phyloP scores from a whole-genome alignment of 192 early-diverging fungal genomes.

The Backusella tarrabulga region DNA sequence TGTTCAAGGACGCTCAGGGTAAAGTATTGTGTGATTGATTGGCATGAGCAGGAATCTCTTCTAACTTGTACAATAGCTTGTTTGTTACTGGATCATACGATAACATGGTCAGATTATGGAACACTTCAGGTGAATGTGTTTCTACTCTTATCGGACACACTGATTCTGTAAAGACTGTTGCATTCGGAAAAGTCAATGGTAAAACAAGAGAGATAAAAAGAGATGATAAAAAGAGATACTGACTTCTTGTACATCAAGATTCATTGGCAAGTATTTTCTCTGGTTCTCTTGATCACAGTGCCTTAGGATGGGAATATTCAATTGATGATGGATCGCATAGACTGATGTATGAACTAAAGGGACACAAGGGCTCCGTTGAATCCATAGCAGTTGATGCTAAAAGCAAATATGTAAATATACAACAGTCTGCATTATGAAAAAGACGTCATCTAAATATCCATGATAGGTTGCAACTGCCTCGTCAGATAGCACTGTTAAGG shows the following conservation, averaged over 20 bases:
- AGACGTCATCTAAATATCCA: too few relatives aligned
- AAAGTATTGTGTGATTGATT: neutral
- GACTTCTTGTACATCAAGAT: conserved; percentile 23
- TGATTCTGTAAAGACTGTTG: conserved; percentile 76
- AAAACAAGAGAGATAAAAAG: conserved; percentile 1
- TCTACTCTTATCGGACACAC: conserved; percentile 65
- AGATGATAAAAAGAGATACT: neutral
- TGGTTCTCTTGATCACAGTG: conserved; percentile 63
- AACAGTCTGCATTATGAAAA: neutral
- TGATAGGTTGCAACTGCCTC: conserved; percentile 69
- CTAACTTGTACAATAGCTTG: conserved; percentile 12
- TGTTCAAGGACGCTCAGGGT: conserved; percentile 45
- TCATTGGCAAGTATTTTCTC: conserved; percentile 49
- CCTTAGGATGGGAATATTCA: conserved; percentile 65
- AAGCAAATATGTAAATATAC: conserved; percentile 39
- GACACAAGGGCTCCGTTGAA: conserved; percentile 82
- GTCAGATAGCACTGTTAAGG: conserved; percentile 72
- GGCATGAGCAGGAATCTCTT: neutral
- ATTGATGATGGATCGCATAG: conserved; percentile 37
- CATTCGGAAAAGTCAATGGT: conserved; percentile 60
- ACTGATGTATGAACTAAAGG: conserved; percentile 69
- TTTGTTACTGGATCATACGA: conserved; percentile 87
- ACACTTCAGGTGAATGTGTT: conserved; percentile 67
- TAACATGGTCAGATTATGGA: conserved; percentile 81
- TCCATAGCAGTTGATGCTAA: conserved; percentile 61